Conservation (phyloP, 495 filamentous ascomycete species). For the Annulohypoxylon maeteangense region DNA sequence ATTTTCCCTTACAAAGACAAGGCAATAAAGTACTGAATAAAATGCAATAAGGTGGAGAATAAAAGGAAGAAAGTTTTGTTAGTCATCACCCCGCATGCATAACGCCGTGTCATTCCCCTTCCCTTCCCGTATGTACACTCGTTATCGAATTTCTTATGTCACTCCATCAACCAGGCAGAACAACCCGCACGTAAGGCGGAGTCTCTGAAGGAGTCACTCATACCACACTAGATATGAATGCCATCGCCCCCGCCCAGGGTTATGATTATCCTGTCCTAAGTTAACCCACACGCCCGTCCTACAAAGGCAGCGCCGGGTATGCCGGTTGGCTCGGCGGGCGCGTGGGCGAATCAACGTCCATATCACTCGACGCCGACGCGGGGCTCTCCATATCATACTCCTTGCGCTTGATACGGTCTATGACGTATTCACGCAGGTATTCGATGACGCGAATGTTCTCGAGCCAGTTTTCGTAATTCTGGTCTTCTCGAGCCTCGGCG, state of each 20-base stretch:
- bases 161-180: background rate
- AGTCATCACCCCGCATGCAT: slow-evolving; percentile 1
- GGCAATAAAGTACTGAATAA: background rate
- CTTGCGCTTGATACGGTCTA: slow-evolving; percentile 68
- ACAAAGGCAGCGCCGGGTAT: slow-evolving; percentile 43
- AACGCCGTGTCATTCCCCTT: background rate
- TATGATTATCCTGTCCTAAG: background rate
- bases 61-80: background rate
- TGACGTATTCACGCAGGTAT: slow-evolving; percentile 74
- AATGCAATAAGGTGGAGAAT: background rate
- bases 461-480: slow-evolving; percentile 78
- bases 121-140: slow-evolving; percentile 7
- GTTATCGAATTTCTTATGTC: background rate
- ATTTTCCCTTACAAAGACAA: background rate
- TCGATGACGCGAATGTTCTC: slow-evolving; percentile 86
- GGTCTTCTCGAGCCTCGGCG: slow-evolving; percentile 56
- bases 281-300: background rate
- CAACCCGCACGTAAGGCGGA: background rate
- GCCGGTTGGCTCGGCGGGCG: slow-evolving; percentile 47
- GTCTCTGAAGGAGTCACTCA: background rate
- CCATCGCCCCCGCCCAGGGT: background rate
- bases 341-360: slow-evolving; percentile 46
- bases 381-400: slow-evolving; percentile 66
- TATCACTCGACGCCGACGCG: slow-evolving; percentile 34
- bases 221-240: background rate